These are phyloP conservation scores for Cytospora piceae DNA, from an alignment of 2,329 filamentous ascomycete genomes.

Conservation along the genomic window DNA sequence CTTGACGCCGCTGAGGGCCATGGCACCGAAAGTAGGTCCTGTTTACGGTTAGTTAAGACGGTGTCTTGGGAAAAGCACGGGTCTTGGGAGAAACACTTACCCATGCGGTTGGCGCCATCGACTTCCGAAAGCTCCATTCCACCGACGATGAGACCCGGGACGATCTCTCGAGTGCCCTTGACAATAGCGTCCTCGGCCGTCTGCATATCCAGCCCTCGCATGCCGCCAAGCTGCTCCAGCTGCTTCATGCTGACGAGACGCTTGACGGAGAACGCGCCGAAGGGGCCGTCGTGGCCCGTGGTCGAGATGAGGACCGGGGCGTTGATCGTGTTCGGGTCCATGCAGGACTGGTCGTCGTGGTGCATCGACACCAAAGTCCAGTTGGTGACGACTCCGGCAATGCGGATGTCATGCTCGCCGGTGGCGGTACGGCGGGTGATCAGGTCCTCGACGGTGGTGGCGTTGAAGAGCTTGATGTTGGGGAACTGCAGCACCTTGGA, in stretches of 20 bases:
- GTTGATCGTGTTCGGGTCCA: slow-evolving; percentile 98
- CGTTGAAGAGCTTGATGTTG: slow-evolving; percentile 97
- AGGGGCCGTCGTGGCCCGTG: slow-evolving; percentile 88
- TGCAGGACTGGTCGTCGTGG: slow-evolving; percentile 89
- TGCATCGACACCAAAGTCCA: slow-evolving; percentile 91
- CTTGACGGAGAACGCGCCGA: slow-evolving; percentile 90
- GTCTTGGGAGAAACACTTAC: slow-evolving; percentile 57
- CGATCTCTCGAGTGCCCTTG: slow-evolving; percentile 85
- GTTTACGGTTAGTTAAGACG: slow-evolving; percentile 47
- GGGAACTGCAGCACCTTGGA: slow-evolving; percentile 82
- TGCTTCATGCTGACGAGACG: slow-evolving; percentile 86
- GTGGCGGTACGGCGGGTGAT: slow-evolving; percentile 72
- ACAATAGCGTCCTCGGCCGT: slow-evolving; percentile 90
- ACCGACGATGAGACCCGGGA: slow-evolving; percentile 87
- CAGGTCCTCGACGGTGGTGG: slow-evolving; percentile 87
- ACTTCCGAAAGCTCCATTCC: slow-evolving; percentile 94
- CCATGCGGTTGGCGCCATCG: slow-evolving; percentile 91
- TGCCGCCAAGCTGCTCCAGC: slow-evolving; percentile 82
- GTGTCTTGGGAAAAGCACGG: slow-evolving; percentile 84
- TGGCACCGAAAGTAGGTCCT: slow-evolving; percentile 82
- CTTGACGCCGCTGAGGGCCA: slow-evolving; percentile 87
- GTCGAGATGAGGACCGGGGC: slow-evolving; percentile 86
- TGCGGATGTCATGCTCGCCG: slow-evolving; percentile 61
- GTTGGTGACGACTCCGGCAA: slow-evolving; percentile 92
- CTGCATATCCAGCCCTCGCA: slow-evolving; percentile 94